Percentiles rank a stretch among this genome's conserved stretches.
These are phyloP conservation scores for Leishmania tropica DNA, from an alignment of 208 protist species.

Conservation along the genomic window DNA sequence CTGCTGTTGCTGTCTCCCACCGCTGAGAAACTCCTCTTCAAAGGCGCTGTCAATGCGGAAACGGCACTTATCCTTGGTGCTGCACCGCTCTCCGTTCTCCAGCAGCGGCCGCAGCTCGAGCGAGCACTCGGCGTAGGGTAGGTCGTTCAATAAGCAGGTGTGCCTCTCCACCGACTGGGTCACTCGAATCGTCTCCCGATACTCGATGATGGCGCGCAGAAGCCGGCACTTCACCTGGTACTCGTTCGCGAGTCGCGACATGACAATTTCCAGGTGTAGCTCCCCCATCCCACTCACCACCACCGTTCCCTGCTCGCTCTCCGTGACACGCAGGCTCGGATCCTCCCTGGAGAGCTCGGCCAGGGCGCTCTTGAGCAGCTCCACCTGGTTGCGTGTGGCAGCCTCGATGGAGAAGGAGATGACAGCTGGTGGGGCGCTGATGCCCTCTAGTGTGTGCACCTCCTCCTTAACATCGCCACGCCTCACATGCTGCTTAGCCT, in stretches of 20 bases:
- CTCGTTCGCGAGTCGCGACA: conserved; percentile 94
- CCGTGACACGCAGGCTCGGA: conserved; percentile 90
- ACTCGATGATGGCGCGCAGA: conserved; percentile 89
- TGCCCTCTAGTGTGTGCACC: conserved; percentile 82
- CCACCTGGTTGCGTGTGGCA: conserved; percentile 79
- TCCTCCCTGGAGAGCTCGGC: conserved; percentile 94
- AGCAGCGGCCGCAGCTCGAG: conserved; percentile 56
- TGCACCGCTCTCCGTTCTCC: conserved; percentile 30
- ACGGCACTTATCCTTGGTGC: conserved; percentile 28
- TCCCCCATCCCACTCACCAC: conserved; percentile 97
- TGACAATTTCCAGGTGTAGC: conserved; percentile 95
- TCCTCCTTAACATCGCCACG: conserved; percentile 35
- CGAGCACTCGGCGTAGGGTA: conserved; percentile 71
- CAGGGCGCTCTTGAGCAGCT: conserved; percentile 92
- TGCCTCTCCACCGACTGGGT: conserved; percentile 25
- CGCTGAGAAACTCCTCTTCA: conserved; percentile 34
- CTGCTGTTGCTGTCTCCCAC: too few species aligned
- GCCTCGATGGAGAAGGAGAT: conserved; percentile 95
- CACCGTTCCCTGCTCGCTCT: conserved; percentile 88
- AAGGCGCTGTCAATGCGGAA: conserved; percentile 61
- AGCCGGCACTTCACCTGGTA: conserved; percentile 88
- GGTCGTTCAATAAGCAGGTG: conserved; percentile 49
- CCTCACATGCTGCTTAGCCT: conserved; percentile 33
- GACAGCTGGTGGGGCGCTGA: conserved; percentile 95
- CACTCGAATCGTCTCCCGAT: conserved; percentile 69